Conservation (phyloP, 768 basidiomycete genomes). For the Leccinum arenicola region DNA sequence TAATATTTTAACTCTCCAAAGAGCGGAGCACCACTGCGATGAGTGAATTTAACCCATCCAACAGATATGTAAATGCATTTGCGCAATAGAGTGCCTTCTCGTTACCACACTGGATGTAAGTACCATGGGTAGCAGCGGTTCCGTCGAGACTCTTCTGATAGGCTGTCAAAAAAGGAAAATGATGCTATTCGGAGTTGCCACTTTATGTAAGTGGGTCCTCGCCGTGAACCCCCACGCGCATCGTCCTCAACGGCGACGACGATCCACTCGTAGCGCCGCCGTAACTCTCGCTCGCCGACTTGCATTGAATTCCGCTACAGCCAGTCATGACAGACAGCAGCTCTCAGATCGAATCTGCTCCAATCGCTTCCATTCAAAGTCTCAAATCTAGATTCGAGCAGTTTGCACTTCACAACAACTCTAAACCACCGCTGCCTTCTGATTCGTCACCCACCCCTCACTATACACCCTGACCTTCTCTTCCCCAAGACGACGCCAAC, state of each 20-base stretch:
- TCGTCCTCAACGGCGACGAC: constrained; percentile 12
- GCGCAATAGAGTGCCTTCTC: too few relatives aligned
- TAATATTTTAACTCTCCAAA: too few relatives aligned
- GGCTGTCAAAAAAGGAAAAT: constrained; percentile 8
- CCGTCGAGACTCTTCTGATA: not conserved
- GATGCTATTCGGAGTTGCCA: constrained; percentile 14
- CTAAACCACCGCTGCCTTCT: constrained; percentile 22
- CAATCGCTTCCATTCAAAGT: constrained; percentile 63
- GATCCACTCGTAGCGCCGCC: not conserved
- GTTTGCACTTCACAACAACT: constrained; percentile 45
- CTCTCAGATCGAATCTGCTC: constrained; percentile 47
- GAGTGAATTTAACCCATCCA: too few relatives aligned
- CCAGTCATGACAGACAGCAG: constrained; percentile 16
- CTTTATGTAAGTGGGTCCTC: not conserved
- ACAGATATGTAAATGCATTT: too few relatives aligned
- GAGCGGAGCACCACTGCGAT: too few relatives aligned
- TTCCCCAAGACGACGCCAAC: constrained; percentile 16
- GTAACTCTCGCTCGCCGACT: not conserved
- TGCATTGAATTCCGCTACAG: not conserved
- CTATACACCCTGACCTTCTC: constrained; percentile 38
- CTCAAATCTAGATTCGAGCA: constrained; percentile 72
- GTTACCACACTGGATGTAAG: too few relatives aligned
- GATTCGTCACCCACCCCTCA: constrained; percentile 38
- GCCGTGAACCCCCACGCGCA: not conserved
- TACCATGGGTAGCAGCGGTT: too few relatives aligned